These are phyloP conservation scores for Hypoxylon perforatum DNA, from an alignment of 495 filamentous ascomycete species.

Conservation along the genomic window DNA sequence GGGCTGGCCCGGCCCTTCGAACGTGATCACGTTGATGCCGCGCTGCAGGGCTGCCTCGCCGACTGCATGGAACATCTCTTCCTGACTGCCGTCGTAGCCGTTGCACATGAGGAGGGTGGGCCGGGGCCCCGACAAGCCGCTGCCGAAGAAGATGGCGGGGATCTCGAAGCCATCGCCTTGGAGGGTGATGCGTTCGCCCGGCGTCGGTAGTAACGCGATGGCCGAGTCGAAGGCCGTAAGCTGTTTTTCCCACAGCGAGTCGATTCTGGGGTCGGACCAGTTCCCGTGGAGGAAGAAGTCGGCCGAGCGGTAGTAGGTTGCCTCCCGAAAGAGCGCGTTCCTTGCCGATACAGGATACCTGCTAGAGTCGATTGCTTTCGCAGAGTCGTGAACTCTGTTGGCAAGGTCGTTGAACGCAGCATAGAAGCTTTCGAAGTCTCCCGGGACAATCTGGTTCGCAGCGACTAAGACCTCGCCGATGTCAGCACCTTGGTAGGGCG, in stretches of 20 bases:
- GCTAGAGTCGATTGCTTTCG: slow-evolving; percentile 14
- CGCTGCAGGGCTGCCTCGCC: slow-evolving; percentile 51
- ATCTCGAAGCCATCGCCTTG: too few species aligned
- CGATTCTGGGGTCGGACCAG: too few species aligned
- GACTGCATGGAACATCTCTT: slow-evolving; percentile 55
- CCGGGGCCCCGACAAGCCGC: slow-evolving; percentile 17
- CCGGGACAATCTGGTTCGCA: slow-evolving; percentile 47
- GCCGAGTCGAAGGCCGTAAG: too few species aligned
- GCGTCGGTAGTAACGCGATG: too few species aligned
- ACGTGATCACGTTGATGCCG: slow-evolving; percentile 60
- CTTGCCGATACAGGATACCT: slow-evolving; percentile 47
- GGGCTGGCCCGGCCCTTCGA: slow-evolving; percentile 63
- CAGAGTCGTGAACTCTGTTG: slow-evolving; percentile 24
- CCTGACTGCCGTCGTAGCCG: slow-evolving; percentile 57
- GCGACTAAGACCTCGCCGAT: slow-evolving; percentile 51
- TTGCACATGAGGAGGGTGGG: slow-evolving; percentile 54
- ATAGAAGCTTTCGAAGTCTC: slow-evolving; percentile 51
- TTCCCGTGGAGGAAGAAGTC: too few species aligned
- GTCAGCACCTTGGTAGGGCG: slow-evolving; percentile 50
- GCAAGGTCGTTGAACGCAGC: slow-evolving; percentile 50
- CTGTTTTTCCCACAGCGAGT: too few species aligned
- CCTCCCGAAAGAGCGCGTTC: slow-evolving; percentile 48
- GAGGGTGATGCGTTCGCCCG: too few species aligned
- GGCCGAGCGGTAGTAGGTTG: slow-evolving; percentile 57
- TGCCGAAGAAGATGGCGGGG: slow-evolving; percentile 45